Conservation (phyloP, 2,329 filamentous ascomycete genomes). For the Calonectria multiphialidica region DNA sequence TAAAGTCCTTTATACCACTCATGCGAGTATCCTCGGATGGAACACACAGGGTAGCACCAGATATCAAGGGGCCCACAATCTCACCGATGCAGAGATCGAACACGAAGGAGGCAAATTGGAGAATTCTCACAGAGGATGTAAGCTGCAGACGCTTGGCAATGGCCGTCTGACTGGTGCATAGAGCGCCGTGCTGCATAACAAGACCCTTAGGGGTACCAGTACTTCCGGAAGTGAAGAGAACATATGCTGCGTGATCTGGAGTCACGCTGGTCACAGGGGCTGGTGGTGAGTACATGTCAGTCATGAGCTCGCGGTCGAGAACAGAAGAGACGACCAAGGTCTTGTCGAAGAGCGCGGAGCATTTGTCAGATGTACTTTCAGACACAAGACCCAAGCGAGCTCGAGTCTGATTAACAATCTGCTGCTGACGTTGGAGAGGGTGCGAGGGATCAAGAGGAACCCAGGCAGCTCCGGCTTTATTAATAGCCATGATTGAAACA, state of each 20-base stretch:
- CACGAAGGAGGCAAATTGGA: conserved; percentile 11
- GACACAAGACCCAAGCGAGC: background rate
- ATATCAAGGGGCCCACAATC: conserved; percentile 1
- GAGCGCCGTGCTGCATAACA: conserved; percentile 22
- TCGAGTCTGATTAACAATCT: background rate
- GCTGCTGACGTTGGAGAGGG: background rate
- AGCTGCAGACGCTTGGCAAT: background rate
- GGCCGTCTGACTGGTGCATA: conserved; percentile 1
- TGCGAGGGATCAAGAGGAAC: conserved; percentile 7
- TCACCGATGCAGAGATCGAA: conserved; percentile 16
- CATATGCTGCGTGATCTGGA: conserved; percentile 2
- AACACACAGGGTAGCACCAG: background rate
- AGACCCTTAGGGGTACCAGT: conserved; percentile 18
- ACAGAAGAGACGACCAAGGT: background rate
- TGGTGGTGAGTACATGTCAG: background rate
- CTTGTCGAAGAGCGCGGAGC: background rate
- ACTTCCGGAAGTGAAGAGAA: conserved; percentile 15
- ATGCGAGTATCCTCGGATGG: conserved; percentile 6
- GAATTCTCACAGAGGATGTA: background rate
- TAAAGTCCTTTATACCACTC: background rate
- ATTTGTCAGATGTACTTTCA: background rate
- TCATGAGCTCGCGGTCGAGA: background rate
- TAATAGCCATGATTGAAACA: background rate
- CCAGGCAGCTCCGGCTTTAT: conserved; percentile 10
- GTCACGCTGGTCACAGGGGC: background rate